Base-by-base conservation (phyloP, 176 grass and related monocot species). In the Oryza australiensis region DNA sequence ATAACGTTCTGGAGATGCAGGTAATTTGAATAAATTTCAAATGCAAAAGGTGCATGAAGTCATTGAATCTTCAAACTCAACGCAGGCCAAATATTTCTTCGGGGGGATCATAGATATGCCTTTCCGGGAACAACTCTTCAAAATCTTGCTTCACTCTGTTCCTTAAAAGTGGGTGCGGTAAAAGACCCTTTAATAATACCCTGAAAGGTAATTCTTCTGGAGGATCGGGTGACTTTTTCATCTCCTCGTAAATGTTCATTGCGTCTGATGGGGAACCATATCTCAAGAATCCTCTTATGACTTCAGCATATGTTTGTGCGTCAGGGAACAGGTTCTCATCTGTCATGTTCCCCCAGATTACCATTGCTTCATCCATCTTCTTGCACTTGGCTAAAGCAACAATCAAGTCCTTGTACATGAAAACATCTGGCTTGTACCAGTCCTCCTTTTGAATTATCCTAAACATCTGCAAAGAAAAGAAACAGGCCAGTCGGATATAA, bases 371-470 rank as follows among this genome's bases (percentile, higher is more conserved):
- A 57, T 93, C 93, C 96, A 98, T 98, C 86, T 93, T 98, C 77
- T 93, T 98, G 26, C 83, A 81, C 84, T 88, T 98, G 26, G 96
- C 93, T 73, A 98, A 82, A 78, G 91, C 67, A 82, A 95, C 40
- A 77, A 99, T 99, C 85, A 99, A 76, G 51, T 99, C 93, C 73
- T 99, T 99, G 85, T 99, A 99, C 73, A 92, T 75, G 80, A 81
- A 99, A 63, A 99, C 87, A 83, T 99, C 93, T 76, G 96, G 96
- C 70, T 95, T 99, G 88, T 99, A 95, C 96, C 96, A 93, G 73
- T 92, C 69, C 64, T 98, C 90, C 64, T 98, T 95, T 84, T 90
- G 88, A 82, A 98, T 95, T 49, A 93, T 93, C 74, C 79, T 93
- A 74, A 98, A 91, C 72, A 98, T 90, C 93, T 98, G 79, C 26